Evolutionary conservation across 257 asterid genomes (phyloP), one percentile per base, ranked within the genome.

Genomic region (Penstemon davidsonii): DNA sequence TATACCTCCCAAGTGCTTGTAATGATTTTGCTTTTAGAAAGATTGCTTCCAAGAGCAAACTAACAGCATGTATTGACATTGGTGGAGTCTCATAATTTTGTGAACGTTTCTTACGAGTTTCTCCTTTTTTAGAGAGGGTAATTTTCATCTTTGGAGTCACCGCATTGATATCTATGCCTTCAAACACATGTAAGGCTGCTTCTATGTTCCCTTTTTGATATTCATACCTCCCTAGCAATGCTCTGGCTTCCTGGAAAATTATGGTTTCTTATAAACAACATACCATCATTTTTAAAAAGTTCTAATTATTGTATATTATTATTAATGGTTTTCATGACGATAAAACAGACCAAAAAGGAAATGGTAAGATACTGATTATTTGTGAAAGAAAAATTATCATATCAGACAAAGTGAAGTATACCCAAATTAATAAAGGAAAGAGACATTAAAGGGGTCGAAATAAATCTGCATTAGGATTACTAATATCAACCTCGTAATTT

Each of bases 181-280:
- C 96, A 55, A 90, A 93, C 62, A 93, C 98, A 72, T 87, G 96
- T 50, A 93, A 72, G 56, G 98, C 96, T 60, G 92, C 94, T 86
- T 93, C 95, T 65, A 86, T 64, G 69, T 93, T 93, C 19, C 97
- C 97, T 65, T 85, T 93, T 61, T 93, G 98, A 79, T 84, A 88
- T 79, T 93, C 98, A 43, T 81, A 88, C 75, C 98, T 81, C 73
- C 98, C 98, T 72, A 93, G 77, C 76, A 93, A 69, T 7, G 98
- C 97, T 70, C 98, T 90, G 19, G 97, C 98, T 87, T 93, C 98
- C 98, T 93, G 88, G 51, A 77, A 68, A 59, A 65, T 67, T 58
- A 64, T 3, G 46, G 18, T 68, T 19, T 53, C 13, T 15, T 54
- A 39, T 8, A 52, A 46, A 64, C 8, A 43, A 55, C 4, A 33